Evolutionary conservation across 2,329 filamentous ascomycete species (phyloP), one percentile per base, ranked within the genome.

Genomic region (Calonectria multiphialidica): DNA sequence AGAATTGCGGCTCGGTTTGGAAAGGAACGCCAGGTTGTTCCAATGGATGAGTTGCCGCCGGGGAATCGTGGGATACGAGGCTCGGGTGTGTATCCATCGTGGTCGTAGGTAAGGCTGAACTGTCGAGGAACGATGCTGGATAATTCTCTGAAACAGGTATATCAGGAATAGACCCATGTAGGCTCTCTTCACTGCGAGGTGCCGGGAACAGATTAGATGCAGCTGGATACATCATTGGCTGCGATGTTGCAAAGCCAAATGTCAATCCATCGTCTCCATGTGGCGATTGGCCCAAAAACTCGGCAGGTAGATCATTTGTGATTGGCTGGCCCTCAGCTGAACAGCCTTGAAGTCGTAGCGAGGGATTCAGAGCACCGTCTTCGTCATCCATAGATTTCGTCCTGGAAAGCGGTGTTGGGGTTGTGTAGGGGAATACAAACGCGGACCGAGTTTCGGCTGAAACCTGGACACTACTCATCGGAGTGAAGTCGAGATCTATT

Each of bases 401-500:
- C 62, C 78, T 68, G 25, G 78, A 68, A 42, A 80, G 70, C 7
- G 78, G 78, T 16, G 78, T 80, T 23, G 78, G 67, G 16, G 77
- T 77, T 40, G 70, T 67, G 21, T 75, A 77, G 5, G 78, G 49
- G 63, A 81, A 81, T 12, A 71, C 76, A 62, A 79, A 76, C 7
- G 68, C 37, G 18, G 77, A 62, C 16, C 74, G 77, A 15, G 77
- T 66, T 71, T 83, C 78, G 18, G 77, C 79, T 45, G 78, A 76
- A n/a, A 80, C 74, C 59, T 80, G 76, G n/a, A 80, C 77, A 25
- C 77, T 80, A 23, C 75, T 68, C 44, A 78, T 75, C 5, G 81
- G 78, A 21, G 76, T 80, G 55, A 80, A 79, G 44, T 80, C 78
- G 40, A 79, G 59, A 33, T 82, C 79, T 40, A 78, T 73, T 7